A percentile compares a stretch with the other conserved stretches of the same genome.
Conservation (phyloP, 1,139 yeast genomes). For the Candida sp. region DNA sequence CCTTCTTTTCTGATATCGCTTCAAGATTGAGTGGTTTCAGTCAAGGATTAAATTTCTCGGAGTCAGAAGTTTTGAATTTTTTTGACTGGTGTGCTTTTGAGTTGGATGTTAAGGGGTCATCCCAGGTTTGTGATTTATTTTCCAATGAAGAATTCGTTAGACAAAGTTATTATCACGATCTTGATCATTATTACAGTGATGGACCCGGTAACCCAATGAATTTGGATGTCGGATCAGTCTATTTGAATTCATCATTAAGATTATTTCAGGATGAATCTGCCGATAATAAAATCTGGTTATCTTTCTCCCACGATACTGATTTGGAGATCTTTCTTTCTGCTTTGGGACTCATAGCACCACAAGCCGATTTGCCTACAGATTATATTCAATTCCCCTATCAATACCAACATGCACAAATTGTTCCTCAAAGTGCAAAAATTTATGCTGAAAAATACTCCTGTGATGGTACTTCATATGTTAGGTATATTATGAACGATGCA, state of each 20-base stretch:
- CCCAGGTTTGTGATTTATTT: conserved; percentile 46
- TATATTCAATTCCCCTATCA: conserved; percentile 36
- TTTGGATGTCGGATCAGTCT: conserved; percentile 40
- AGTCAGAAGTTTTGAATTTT: conserved; percentile 34
- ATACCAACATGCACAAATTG: conserved; percentile 44
- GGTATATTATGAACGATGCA: conserved; percentile 54
- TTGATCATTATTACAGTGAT: conserved; percentile 39
- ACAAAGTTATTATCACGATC: conserved; percentile 40
- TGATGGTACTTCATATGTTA: conserved; percentile 38
- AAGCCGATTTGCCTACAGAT: conserved; percentile 15
- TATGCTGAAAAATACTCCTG: conserved; percentile 47
- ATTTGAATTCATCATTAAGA: conserved; percentile 43
- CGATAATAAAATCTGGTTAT: conserved; percentile 33
- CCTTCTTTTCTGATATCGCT: background rate
- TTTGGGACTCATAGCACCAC: conserved; percentile 42
- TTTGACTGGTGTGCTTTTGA: conserved; percentile 51
- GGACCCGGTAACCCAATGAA: conserved; percentile 48
- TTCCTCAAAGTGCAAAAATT: conserved; percentile 57
- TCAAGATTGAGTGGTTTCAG: background rate
- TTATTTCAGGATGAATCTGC: conserved; percentile 30
- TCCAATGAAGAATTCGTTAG: conserved; percentile 43
- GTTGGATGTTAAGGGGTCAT: conserved; percentile 42
- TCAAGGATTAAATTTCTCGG: conserved; percentile 26
- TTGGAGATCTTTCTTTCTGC: conserved; percentile 48
- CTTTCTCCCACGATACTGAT: conserved; percentile 62